Evolutionary conservation across 139 green algal species (phyloP).

Genomic region (Volvox reticuliferus): DNA sequence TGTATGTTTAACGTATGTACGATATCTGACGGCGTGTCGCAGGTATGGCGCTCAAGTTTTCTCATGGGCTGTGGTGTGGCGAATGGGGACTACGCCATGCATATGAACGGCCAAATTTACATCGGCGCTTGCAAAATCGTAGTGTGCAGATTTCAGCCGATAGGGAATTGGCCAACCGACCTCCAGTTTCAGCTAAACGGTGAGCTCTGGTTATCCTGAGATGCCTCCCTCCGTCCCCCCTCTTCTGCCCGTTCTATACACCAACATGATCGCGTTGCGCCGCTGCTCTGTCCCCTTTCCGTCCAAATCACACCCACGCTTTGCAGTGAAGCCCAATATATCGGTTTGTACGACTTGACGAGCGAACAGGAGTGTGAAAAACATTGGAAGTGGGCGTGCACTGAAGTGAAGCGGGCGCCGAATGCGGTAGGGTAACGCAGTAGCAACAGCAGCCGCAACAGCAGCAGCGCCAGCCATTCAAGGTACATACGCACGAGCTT

Average conservation of each 20-base stretch:
- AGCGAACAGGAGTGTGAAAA: too few species aligned
- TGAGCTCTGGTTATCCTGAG: too few species aligned
- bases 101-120: not conserved
- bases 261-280: too few species aligned
- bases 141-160: not conserved
- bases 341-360: not conserved
- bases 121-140: conserved; percentile 7
- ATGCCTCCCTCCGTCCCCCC: too few species aligned
- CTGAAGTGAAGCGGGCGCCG: not conserved
- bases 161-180: not conserved
- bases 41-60: not conserved
- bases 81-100: not conserved
- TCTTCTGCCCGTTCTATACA: too few species aligned
- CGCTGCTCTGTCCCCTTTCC: not conserved
- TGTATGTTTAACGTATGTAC: too few species aligned
- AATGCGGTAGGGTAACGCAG: too few species aligned
- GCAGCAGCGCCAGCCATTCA: too few species aligned
- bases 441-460: too few species aligned
- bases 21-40: not conserved
- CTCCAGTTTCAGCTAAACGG: not conserved
- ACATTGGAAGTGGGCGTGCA: too few species aligned
- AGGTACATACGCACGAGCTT: too few species aligned
- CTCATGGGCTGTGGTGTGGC: conserved; percentile 5
- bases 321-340: not conserved
- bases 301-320: too few species aligned